phyloP scores from a whole-genome alignment of 768 basidiomycete genomes.

The Boletus barrowsii region DNA sequence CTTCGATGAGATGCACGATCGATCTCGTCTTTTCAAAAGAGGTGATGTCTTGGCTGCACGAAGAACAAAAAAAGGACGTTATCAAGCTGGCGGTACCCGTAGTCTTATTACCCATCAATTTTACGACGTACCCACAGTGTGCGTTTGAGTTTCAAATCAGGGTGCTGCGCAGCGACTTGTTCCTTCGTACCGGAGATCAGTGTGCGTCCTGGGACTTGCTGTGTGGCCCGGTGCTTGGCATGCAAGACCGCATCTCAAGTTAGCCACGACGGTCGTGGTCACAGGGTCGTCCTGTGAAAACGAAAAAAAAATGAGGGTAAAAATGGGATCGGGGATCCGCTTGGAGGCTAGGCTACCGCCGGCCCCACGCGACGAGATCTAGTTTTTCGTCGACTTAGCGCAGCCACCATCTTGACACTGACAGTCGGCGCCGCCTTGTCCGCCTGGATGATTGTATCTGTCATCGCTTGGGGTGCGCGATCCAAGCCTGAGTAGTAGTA shows the following conservation, averaged over 20 bases:
- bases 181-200: background rate
- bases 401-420: too few species aligned
- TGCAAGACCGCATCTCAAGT: background rate
- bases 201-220: too few species aligned
- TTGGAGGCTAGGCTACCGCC: background rate
- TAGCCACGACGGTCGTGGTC: background rate
- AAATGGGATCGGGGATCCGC: background rate
- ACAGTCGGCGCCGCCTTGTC: too few species aligned
- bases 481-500: too few species aligned
- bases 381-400: too few species aligned
- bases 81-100: too few species aligned
- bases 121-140: background rate
- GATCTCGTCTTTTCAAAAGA: background rate
- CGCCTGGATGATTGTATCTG: too few species aligned
- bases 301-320: background rate
- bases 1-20: background rate
- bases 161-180: background rate
- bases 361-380: too few species aligned
- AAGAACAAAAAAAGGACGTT: too few species aligned
- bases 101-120: background rate
- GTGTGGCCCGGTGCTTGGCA: too few species aligned
- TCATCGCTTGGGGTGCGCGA: too few species aligned
- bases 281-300: background rate
- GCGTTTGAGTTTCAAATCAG: background rate
- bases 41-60: too few species aligned